Conservation (phyloP, 2,329 filamentous ascomycete genomes). For the Penicillium sp. region DNA sequence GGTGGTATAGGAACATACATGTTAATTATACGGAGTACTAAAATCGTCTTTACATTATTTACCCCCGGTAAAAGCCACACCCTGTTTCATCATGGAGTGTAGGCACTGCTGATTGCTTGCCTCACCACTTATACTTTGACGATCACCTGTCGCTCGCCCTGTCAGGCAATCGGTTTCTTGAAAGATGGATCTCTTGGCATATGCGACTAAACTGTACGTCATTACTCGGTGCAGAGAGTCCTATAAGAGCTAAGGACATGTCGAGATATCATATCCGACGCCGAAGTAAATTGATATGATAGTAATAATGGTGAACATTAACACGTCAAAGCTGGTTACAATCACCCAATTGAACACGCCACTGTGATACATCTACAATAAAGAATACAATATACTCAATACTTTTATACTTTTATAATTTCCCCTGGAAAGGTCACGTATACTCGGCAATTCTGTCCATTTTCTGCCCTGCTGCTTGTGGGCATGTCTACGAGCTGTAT, state of each 20-base stretch:
- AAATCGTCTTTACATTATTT: background rate
- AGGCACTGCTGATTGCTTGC: conserved; percentile 3
- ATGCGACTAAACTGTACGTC: background rate
- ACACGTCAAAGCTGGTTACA: background rate
- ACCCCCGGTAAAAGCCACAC: conserved; percentile 12
- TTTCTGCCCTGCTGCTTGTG: background rate
- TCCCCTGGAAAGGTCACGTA: background rate
- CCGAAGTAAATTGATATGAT: background rate
- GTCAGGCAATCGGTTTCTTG: background rate
- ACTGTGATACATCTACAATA: background rate
- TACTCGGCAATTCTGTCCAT: background rate
- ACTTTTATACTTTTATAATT: background rate
- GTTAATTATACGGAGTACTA: background rate
- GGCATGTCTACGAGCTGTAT: background rate
- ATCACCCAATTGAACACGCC: background rate
- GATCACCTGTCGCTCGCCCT: conserved; percentile 11
- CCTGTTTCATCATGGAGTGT: background rate
- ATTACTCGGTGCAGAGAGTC: background rate
- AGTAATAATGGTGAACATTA: background rate
- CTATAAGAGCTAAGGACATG: background rate
- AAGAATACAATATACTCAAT: background rate
- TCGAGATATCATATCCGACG: background rate
- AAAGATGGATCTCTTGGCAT: background rate
- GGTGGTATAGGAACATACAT: background rate
- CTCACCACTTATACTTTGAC: background rate